phyloP scores from a whole-genome alignment of 768 basidiomycete genomes.

The Russula abietina region DNA sequence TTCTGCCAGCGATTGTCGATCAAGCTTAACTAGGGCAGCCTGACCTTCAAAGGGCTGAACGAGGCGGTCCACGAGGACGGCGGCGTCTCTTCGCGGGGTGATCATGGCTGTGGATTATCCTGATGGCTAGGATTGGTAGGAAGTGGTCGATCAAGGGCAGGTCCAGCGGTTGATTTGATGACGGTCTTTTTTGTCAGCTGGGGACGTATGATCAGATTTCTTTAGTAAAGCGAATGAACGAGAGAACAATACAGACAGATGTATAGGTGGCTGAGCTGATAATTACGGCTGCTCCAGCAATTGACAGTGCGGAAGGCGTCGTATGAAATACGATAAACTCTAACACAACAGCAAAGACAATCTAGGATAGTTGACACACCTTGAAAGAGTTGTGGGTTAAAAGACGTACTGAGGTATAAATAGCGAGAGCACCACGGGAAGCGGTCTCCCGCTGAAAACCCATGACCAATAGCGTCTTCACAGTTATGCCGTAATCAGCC shows the following conservation, averaged over 20 bases:
- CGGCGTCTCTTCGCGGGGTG: not conserved
- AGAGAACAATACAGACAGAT: constrained; percentile 52
- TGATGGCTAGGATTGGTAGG: not conserved
- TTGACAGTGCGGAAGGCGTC: constrained; percentile 50
- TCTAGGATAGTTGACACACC: constrained; percentile 31
- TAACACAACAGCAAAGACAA: constrained; percentile 59
- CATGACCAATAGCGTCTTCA: not conserved
- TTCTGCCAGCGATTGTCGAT: not conserved
- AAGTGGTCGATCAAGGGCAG: not conserved
- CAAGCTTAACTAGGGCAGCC: not conserved
- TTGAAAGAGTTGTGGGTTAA: constrained; percentile 9
- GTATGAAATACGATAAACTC: constrained; percentile 62
- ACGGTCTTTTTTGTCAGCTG: constrained; percentile 8
- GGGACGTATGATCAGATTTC: not conserved
- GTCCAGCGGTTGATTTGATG: constrained; percentile 2
- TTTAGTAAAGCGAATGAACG: not conserved
- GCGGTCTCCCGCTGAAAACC: constrained; percentile 56
- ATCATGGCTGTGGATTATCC: not conserved
- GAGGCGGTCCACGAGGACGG: too few relatives aligned
- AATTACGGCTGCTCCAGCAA: constrained; percentile 61
- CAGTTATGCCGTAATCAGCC: not conserved
- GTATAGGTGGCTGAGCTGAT: constrained; percentile 57
- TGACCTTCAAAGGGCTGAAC: not conserved
- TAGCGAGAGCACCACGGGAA: constrained; percentile 53
- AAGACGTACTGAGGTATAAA: constrained; percentile 47